These are phyloP conservation scores for Ceratocystis lukuohia DNA, from an alignment of 2,329 filamentous ascomycete species.

Conservation along the genomic window DNA sequence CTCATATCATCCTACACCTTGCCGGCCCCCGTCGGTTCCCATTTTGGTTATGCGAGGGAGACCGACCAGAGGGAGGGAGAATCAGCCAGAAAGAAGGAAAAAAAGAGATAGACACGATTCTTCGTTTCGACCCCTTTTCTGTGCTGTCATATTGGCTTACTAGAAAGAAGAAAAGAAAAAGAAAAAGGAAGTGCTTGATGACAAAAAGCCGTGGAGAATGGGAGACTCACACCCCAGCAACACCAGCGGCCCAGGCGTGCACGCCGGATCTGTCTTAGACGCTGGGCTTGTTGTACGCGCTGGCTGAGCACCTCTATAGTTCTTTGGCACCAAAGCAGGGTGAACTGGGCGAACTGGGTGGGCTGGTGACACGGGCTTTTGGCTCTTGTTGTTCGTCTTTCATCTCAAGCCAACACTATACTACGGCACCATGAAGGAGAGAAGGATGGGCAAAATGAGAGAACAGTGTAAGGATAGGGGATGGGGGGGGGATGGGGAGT, in stretches of 20 bases:
- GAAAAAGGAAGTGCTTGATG: not conserved
- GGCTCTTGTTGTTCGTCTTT: not conserved
- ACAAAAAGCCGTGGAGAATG: not conserved
- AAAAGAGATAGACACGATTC: not conserved
- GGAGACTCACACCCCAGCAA: too few species aligned
- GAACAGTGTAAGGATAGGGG: not conserved
- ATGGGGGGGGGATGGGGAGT: not conserved
- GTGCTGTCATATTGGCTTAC: not conserved
- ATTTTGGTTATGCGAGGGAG: not conserved
- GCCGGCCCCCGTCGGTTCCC: too few species aligned
- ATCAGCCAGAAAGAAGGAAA: not conserved
- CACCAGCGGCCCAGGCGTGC: too few species aligned
- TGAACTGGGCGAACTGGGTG: not conserved
- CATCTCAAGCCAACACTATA: too few species aligned
- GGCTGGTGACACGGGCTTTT: not conserved
- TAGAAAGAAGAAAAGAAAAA: not conserved
- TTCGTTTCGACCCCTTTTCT: conserved; percentile 3
- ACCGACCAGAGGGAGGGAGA: not conserved
- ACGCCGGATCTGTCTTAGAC: not conserved
- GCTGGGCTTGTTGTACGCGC: too few species aligned
- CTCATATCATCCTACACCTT: not conserved
- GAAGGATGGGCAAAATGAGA: not conserved
- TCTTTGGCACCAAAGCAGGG: too few species aligned
- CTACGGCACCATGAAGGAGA: not conserved
- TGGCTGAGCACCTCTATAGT: too few species aligned